These are phyloP conservation scores for Nicotiana sylvestris DNA, from an alignment of 257 asterid species.

Conservation along the genomic window DNA sequence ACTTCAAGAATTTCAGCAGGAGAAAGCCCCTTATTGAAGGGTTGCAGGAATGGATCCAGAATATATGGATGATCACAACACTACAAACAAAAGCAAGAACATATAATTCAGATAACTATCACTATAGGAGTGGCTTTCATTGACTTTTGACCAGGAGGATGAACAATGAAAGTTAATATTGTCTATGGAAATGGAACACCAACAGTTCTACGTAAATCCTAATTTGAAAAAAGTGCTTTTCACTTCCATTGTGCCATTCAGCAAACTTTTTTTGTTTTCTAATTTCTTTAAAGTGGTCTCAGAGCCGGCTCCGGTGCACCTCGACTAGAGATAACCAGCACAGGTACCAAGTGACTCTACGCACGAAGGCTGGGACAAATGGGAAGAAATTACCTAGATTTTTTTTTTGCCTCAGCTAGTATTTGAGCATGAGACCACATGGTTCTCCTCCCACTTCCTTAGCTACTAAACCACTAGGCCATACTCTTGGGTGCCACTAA, in stretches of 20 bases:
- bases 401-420: background rate
- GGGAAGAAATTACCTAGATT: background rate
- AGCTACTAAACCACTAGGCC: background rate
- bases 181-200: background rate
- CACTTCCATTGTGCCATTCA: conserved; percentile 9
- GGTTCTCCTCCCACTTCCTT: background rate
- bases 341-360: background rate
- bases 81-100: conserved; percentile 35
- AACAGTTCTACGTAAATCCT: background rate
- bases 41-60: conserved; percentile 47
- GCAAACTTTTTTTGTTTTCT: background rate
- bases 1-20: conserved; percentile 44
- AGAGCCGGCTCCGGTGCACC: background rate
- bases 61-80: conserved; percentile 89
- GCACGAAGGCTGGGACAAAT: background rate
- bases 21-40: conserved; percentile 41
- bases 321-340: background rate
- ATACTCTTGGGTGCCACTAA: background rate
- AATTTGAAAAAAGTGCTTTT: background rate
- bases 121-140: background rate
- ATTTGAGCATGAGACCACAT: background rate
- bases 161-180: background rate
- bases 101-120: conserved; percentile 1
- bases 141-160: background rate
- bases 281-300: background rate